Conservation (phyloP, 2,329 filamentous ascomycete genomes). For the Zelopaecilomyces penicillatus region DNA sequence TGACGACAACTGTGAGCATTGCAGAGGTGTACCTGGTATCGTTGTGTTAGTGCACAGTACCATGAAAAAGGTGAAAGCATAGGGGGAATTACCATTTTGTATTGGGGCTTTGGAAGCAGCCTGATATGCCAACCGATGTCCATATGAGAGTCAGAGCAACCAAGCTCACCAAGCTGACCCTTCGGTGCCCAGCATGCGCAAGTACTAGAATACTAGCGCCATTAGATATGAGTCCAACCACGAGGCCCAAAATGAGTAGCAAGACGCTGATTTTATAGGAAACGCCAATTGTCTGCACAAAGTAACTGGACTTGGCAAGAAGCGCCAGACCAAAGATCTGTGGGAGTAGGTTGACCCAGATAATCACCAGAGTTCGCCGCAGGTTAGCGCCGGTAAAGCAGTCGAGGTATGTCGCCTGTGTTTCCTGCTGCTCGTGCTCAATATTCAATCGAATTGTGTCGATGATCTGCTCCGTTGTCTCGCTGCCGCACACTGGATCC, state of each 20-base stretch:
- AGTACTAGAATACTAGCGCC: slow-evolving; percentile 34
- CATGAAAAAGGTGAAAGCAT: not conserved
- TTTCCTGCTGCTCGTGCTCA: slow-evolving; percentile 28
- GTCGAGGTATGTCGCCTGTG: slow-evolving; percentile 29
- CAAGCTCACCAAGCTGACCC: slow-evolving; percentile 28
- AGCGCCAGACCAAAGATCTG: slow-evolving; percentile 37
- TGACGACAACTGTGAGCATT: slow-evolving; percentile 35
- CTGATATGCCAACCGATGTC: slow-evolving; percentile 38
- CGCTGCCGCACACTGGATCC: slow-evolving; percentile 29
- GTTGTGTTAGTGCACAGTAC: not conserved
- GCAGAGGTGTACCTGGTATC: slow-evolving; percentile 17
- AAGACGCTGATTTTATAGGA: slow-evolving; percentile 25
- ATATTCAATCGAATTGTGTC: slow-evolving; percentile 39
- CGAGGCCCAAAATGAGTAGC: slow-evolving; percentile 37
- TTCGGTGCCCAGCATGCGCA: slow-evolving; percentile 30
- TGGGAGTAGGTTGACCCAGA: slow-evolving; percentile 34
- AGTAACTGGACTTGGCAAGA: slow-evolving; percentile 34
- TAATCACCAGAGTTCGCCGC: slow-evolving; percentile 32
- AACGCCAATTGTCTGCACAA: slow-evolving; percentile 27
- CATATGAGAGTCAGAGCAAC: slow-evolving; percentile 27
- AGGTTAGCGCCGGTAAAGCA: slow-evolving; percentile 36
- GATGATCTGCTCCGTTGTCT: slow-evolving; percentile 28
- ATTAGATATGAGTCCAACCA: slow-evolving; percentile 37
- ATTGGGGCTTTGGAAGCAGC: slow-evolving; percentile 30
- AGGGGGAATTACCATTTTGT: slow-evolving; percentile 28